Percentiles rank a stretch among this genome's conserved stretches.
Evolutionary conservation across 2,329 filamentous ascomycete genomes (phyloP).

Genomic region (Cladorrhinum sp.): DNA sequence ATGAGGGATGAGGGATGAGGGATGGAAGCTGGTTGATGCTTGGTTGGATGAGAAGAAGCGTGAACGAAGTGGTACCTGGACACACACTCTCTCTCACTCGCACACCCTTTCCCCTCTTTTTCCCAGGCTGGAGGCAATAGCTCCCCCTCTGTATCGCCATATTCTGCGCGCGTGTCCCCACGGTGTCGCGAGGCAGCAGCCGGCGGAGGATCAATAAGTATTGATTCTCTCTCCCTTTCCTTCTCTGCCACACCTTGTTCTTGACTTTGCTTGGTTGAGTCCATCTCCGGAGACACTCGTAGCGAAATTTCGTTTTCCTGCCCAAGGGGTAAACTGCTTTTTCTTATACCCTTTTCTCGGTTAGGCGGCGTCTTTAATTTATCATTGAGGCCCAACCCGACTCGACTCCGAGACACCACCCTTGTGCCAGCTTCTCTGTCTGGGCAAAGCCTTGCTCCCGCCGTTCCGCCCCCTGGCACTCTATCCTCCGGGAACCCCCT

Average conservation of each 20-base stretch:
- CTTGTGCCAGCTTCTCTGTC: conserved; percentile 6
- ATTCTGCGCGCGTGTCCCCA: conserved; percentile 7
- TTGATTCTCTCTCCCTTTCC: conserved; percentile 2
- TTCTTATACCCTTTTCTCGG: conserved; percentile 19
- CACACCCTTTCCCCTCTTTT: conserved; percentile 1
- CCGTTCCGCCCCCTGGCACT: conserved; percentile 20
- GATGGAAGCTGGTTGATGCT: neutral
- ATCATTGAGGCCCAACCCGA: conserved; percentile 28
- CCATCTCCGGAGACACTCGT: conserved; percentile 10
- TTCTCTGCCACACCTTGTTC: neutral
- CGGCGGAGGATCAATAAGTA: conserved; percentile 15
- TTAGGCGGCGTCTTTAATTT: conserved; percentile 19
- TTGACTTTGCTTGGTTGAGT: conserved; percentile 5
- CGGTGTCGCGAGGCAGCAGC: conserved; percentile 24
- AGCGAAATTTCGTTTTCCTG: conserved; percentile 25
- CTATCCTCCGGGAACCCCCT: neutral
- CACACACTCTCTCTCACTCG: neutral
- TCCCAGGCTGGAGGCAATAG: neutral
- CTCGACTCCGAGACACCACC: conserved; percentile 10
- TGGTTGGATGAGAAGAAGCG: neutral
- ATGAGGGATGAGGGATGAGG: neutral
- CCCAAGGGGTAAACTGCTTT: conserved; percentile 16
- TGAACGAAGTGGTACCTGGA: conserved; percentile 18
- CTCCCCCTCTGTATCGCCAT: conserved; percentile 11
- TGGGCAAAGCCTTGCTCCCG: conserved; percentile 20